Evolutionary conservation across 148 eudicot species (phyloP).

Genomic region (Spergularia bocconei): DNA sequence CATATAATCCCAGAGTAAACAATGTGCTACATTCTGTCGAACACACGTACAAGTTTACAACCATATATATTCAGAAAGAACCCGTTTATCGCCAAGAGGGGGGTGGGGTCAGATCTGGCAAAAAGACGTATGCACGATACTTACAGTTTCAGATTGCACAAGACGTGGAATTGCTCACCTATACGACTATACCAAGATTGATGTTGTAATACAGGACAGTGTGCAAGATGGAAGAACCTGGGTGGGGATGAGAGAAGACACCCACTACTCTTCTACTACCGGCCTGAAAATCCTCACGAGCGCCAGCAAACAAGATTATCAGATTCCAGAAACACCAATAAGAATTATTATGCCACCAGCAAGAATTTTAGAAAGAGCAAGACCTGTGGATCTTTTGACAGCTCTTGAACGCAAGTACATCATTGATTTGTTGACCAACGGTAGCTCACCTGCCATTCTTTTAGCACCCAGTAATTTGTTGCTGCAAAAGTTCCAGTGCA

Average conservation of each 20-base stretch:
- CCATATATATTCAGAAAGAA: constrained; percentile 7
- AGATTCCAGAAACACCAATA: constrained; percentile 21
- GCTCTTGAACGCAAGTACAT: constrained; percentile 56
- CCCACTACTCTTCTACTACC: constrained; percentile 24
- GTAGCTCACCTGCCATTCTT: constrained; percentile 80
- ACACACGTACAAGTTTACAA: constrained; percentile 5
- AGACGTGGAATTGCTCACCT: constrained; percentile 12
- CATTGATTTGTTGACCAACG: constrained; percentile 83
- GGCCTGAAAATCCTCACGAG: constrained; percentile 38
- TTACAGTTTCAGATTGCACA: constrained; percentile 28
- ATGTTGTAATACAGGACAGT: background rate
- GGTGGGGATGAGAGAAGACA: constrained; percentile 12
- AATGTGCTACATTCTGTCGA: background rate
- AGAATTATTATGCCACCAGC: constrained; percentile 21
- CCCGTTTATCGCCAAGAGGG: constrained; percentile 4
- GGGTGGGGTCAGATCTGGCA: background rate
- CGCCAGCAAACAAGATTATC: constrained; percentile 13
- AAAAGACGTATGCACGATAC: constrained; percentile 6
- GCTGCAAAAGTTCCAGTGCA: constrained; percentile 39
- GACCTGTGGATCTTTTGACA: constrained; percentile 36
- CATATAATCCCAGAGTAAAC: background rate
- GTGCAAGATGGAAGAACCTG: constrained; percentile 9
- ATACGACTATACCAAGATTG: constrained; percentile 7
- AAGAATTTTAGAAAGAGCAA: constrained; percentile 24
- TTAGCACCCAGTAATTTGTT: constrained; percentile 53